Percentiles rank a stretch among this genome's conserved stretches.
phyloP scores from a whole-genome alignment of 495 filamentous ascomycete genomes.

The Lepidopterella palustris region DNA sequence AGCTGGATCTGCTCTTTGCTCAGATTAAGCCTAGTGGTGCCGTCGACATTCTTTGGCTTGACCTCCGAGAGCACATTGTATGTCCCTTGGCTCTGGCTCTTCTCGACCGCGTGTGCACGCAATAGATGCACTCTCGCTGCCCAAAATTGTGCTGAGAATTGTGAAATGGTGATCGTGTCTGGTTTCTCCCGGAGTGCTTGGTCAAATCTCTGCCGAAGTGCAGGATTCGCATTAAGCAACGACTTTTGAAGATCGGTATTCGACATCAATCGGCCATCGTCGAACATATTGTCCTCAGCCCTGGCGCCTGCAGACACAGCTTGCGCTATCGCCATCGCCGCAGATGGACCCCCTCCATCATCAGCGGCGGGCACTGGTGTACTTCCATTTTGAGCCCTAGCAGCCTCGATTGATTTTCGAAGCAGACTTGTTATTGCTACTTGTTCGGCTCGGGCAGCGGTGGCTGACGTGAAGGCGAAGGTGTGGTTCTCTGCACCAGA shows the following conservation, averaged over 20 bases:
- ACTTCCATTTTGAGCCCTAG: constrained; percentile 50
- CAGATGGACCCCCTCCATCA: constrained; percentile 42
- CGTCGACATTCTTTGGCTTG: constrained; percentile 72
- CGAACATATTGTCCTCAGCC: constrained; percentile 56
- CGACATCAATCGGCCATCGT: constrained; percentile 63
- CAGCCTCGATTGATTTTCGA: constrained; percentile 63
- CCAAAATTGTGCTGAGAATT: constrained; percentile 92
- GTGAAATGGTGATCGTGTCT: constrained; percentile 63
- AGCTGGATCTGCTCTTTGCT: constrained; percentile 87
- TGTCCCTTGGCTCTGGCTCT: constrained; percentile 70
- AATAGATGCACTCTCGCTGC: constrained; percentile 74
- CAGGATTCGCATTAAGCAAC: constrained; percentile 66
- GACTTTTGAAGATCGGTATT: constrained; percentile 80
- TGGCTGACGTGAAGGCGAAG: constrained; percentile 77
- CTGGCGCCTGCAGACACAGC: constrained; percentile 42
- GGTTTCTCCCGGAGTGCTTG: constrained; percentile 73
- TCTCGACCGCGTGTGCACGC: constrained; percentile 84
- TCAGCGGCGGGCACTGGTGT: constrained; percentile 30
- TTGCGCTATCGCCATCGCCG: constrained; percentile 56
- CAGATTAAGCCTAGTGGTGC: constrained; percentile 71
- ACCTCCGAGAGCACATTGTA: constrained; percentile 93
- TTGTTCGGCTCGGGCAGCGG: constrained; percentile 71
- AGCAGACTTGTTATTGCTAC: constrained; percentile 75
- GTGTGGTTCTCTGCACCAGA: constrained; percentile 61
- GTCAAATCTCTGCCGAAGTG: constrained; percentile 70